Evolutionary conservation across 345 rosid genomes (phyloP), one percentile per base, ranked within the genome.

Genomic region (Populus nigra): DNA sequence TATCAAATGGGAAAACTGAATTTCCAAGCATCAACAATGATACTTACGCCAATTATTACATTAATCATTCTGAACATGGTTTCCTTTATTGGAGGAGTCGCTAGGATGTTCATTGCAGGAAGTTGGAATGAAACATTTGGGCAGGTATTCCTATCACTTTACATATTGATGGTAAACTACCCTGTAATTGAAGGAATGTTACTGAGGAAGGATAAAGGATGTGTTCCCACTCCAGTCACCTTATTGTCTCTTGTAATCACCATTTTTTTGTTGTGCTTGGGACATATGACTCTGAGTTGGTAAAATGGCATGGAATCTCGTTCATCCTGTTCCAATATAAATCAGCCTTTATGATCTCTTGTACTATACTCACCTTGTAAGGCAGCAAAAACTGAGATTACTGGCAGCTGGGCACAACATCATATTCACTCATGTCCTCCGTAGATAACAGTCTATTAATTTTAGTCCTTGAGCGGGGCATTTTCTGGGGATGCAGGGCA

Each of bases 151-250:
- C 77, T 80, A 33, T 62, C 80, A 17, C 29, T 77, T 72, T 84
- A 68, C 79, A 78, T 80, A 49, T n/a, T 72, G 57, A 29, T 61
- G 15, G 63, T 65, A 23, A 84, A 78, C 78, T 84, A 72, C 25
- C 82, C 86, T 7, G 69, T 78, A 43, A 74, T 75, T 69, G 80
- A 84, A 65, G 82, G 82, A 33, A 81, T 81, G 80, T 20, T 66
- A 2, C 27, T 69, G 38, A 72, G 84, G 66, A 78, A 80, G 73
- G 84, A 77, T 22, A 74, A 72, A 61, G 82, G 82, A 25, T 15
- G 79, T 12, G 39, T 84, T 68, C 80, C 84, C 23, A 15, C 59
- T 53, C 23, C 39, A 38, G 67, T 11, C 2, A 25, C 41, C 68
- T 49, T 68, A 35, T 76, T 76, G 7, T 69, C 79, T 76, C 17